Evolutionary conservation across 2,329 filamentous ascomycete genomes (phyloP), one percentile per base, ranked within the genome.

Genomic region (Podosphaera leucotricha): DNA sequence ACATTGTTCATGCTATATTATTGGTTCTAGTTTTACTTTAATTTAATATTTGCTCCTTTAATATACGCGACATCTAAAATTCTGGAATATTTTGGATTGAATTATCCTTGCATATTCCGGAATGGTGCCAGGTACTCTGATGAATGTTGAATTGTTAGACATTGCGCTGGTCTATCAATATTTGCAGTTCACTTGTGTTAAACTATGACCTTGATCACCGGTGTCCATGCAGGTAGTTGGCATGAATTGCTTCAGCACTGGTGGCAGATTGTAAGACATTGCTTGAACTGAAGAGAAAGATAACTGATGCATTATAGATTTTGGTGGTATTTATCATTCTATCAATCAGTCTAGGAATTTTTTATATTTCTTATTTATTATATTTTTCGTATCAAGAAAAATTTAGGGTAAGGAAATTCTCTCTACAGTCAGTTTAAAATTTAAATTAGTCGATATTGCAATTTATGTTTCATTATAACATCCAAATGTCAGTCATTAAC

Each of bases 271-370:
- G 53, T 55, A 49, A 45, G 46, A 18, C 11, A 24, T 11, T 30
- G 39, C n/a, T 19, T 30, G 7, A 40, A 7, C 16, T 39, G 7
- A 21, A 15, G 28, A 40, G 19, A n/a, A 2, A 1, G 7, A 7
- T 38, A 38, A 6, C 47, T 53, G 45, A 51, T 47, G 10, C n/a
- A 36, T 40, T 30, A 18, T 43, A 55, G 52, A 44, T 54, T 45
- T 47, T 54, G 6, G 44, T 55, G 43, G 52, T 49, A 26, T 53
- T 53, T 40, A 53, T 54, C 38, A 40, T 53, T 39, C 43, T 50
- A 28, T 52, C 52, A 20, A 28, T 51, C 35, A 43, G 44, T 24
- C 37, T 53, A 16, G 53, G 53, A 16, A 38, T 44, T 13, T 26
- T 40, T 22, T 54, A 50, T 42, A 18, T 54, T 21, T 40, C 46